Evolutionary conservation across 2,329 filamentous ascomycete genomes (phyloP), one percentile per base, ranked within the genome.

Genomic region (Amauroascus verrucosus): DNA sequence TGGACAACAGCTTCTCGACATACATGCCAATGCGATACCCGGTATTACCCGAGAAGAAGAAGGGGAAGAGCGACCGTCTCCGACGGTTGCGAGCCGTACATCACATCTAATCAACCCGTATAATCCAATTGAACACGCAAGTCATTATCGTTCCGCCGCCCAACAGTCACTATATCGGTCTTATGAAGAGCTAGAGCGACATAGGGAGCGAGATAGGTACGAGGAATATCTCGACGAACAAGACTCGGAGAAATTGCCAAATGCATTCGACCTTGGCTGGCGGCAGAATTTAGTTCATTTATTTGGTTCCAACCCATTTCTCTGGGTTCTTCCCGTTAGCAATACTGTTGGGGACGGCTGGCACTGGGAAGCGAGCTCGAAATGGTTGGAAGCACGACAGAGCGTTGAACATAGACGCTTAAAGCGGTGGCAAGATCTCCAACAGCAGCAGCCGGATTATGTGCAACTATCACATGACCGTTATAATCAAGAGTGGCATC

Each of bases 301-400:
- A 1, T 88, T 98, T 59, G 93, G 93, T 0, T 79, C 81, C 0
- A 80, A 74, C 0, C 83, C 82, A 1, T 69, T 80, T 24, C 74
- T 93, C 7, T 97, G 93, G 91, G 72, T 77, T 26, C 57, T 97
- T 1, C 93, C 93, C 0, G 73, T 97, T 44, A 82, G 80, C 67
- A 97, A 86, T 64, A 95, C 89, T 1, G 86, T 82, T 0, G 91
- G 91, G 32, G 88, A 98, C 67, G 93, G 93, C 20, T 98, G 91
- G 91, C 78, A 77, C 43, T 98, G 93, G 93, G 89, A 96, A 63
- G 80, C 90, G 0, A 94, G 83, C 63, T 77, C 80, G 0, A 81
- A 80, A 59, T 98, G 93, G 86, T 58, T 86, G 2, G 81, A 83
- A 33, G 85, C 84, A 3, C 76, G 83, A 41, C 83, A 88, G 5